Evolutionary conservation across 768 basidiomycete genomes (phyloP), one percentile per base, ranked within the genome.

Genomic region (Lenzites betulinus): DNA sequence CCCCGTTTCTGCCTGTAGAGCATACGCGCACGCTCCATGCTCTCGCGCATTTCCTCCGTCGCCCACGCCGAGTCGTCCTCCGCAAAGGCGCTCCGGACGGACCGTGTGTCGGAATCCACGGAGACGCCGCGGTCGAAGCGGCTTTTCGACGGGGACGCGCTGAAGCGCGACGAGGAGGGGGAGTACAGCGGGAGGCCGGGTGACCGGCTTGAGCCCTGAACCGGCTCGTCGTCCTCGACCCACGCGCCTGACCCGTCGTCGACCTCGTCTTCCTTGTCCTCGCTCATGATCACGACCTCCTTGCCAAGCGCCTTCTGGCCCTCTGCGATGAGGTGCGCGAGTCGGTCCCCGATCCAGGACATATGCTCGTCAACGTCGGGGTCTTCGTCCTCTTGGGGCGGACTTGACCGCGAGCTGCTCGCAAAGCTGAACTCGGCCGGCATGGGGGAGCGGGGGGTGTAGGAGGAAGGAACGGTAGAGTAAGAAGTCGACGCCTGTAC

Each of bases 231-330:
- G 43, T 89, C 87, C 54, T 92, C 90, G 58, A 87, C 86, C 92
- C 92, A 93, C 2, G 77, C 79, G 8, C 83, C 89, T 7, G 78
- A 79, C 1, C 89, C 91, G 67, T 92, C 90, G 62, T 92, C 92
- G 3, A 86, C 82, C 66, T 87, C 86, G 59, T 92, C 90, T 64
- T 90, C 89, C 57, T 85, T 78, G 4, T 79, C 78, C 48, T 92
- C 90, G 61, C 85, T 86, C 82, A 86, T 83, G 4, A 92, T 83
- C 9, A 93, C 91, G 16, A 94, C 79, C 69, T 93, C 90, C n/a
- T 81, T 77, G 15, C 82, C 83, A 7, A 94, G 79, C 0, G 92
- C 92, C 47, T 82, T 84, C 69, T 89, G 86, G 16, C 92, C 92
- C 66, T 93, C 85, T 67, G 86, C 84, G 64, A 94, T 93, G 51